phyloP scores from a whole-genome alignment of 2,329 filamentous ascomycete genomes.

The Phoma sp. region DNA sequence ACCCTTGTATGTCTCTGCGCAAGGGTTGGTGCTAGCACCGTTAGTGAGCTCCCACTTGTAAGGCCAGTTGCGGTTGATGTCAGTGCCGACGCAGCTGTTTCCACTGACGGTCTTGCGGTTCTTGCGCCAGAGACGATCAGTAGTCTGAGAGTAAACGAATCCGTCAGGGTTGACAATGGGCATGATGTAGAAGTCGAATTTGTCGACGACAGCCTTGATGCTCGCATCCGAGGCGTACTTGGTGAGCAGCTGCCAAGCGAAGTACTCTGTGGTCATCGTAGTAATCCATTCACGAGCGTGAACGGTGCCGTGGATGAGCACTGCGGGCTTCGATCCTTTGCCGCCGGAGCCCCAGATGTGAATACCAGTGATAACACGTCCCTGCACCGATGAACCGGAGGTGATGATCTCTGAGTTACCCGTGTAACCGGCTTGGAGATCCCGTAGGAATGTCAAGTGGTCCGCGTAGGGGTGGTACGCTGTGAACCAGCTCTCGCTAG shows the following conservation, averaged over 20 bases:
- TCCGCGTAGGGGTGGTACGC: conserved; percentile 48
- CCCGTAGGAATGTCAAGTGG: conserved; percentile 43
- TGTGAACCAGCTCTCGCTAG: conserved; percentile 47
- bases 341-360: conserved; percentile 49
- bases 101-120: conserved; percentile 46
- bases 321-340: conserved; percentile 47
- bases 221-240: conserved; percentile 42
- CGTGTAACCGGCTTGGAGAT: conserved; percentile 44
- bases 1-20: conserved; percentile 49
- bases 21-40: conserved; percentile 48
- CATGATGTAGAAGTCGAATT: conserved; percentile 47
- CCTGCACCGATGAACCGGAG: conserved; percentile 42
- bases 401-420: conserved; percentile 45
- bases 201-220: conserved; percentile 46
- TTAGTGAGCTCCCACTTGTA: conserved; percentile 46
- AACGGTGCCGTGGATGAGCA: conserved; percentile 46
- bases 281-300: conserved; percentile 49
- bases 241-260: conserved; percentile 44
- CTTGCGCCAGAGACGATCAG: conserved; percentile 51
- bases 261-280: conserved; percentile 38
- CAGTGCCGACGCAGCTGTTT: conserved; percentile 44
- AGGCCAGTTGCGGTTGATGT: conserved; percentile 52
- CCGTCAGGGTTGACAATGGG: conserved; percentile 35
- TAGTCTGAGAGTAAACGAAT: conserved; percentile 50
- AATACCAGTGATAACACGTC: conserved; percentile 45